Evolutionary conservation across 1,284 basidiomycete species (phyloP), one percentile per base, ranked within the genome.

Genomic region (Trichosporon sp.): DNA sequence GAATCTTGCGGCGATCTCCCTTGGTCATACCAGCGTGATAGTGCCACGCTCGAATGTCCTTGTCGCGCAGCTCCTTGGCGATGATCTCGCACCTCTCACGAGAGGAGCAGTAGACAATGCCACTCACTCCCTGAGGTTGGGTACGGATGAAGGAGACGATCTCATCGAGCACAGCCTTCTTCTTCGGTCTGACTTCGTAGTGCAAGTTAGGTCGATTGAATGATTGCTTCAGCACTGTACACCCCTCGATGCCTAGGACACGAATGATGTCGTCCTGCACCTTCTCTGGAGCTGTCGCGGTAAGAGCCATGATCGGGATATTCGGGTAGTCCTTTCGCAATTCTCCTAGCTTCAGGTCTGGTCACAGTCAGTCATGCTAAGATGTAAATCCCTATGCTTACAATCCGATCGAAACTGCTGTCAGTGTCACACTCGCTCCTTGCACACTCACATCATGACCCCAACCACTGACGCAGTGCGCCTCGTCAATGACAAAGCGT

Each of bases 401-500:
- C 76, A 81, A 63, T 80, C 78, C 16, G 74, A 69, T 33, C 80
- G 75, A 69, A 81, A 81, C 75, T 78, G 74, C 76, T 62, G 33
- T 44, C 40, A 27, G 57, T 23, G 29, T 2, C 11, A 60, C 16
- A 11, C n/a, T 59, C 23, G 8, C 19, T 8, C 11, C 19, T 37
- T 1, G 9, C 0, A 25, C 4, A 73, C 79, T 72, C 65, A 80
- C 74, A 69, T 82, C 81, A 66, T 82, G 81, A 10, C 81, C 81
- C 82, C 82, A 82, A 58, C 71, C 81, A 65, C 82, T 83, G 36
- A 98, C 91, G 76, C 93, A 94, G 76, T 99, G 96, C 1, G 94
- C 95, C 75, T 99, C 95, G 74, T 99, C 96, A 61, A 98, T 85
- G 0, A 97, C 93, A 74, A 99, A 96, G 27, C 95, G 85, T 5